Base-by-base conservation (phyloP, 192 early-diverging fungal genomes). In the Umbelopsis sp. region DNA sequence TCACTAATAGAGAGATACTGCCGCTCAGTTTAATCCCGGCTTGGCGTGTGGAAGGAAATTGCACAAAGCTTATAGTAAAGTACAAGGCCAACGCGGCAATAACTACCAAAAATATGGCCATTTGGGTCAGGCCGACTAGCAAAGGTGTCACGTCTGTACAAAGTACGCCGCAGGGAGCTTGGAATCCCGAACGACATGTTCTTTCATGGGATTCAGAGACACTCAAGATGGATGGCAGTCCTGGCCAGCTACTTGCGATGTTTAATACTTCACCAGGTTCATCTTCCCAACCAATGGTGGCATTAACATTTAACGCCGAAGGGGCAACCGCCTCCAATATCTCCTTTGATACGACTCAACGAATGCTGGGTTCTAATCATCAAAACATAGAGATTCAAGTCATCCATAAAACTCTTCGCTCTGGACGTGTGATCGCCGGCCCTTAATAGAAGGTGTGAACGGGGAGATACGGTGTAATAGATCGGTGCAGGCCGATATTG, bases 121-220 rank as follows among this genome's bases (percentile, higher is more conserved):
- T 61, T 16, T 61, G 55, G 55, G 55, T 61, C 30, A 37, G 33
- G 13, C 55, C 55, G 18, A 16, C 25, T 18, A 61, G 18, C 55
- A 61, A 61, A 30, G 33, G 25, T 61, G 55, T 61, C 0, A 61
- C 27, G 11, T 61, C 55, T 13, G 55, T 61, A n/a, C 55, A 61
- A 33, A 61, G 55, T 25, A 61, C 55, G 4, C 55, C 55, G 11
- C 55, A 61, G 35, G 55, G 55, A 27, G 33, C 55, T n/a, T 61
- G 55, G 55, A 61, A 61, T n/a, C 30, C 55, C 13, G 55, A 61
- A 61, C 27, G 55, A 16, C 21, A 22, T n/a, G 55, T 61, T 35
- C 55, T 61, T 12, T 61, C 55, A 12, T 61, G 55, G 55, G 55
- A 61, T 35, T 16, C 55, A 61, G 55, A 61, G 5, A 18, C 25